These are phyloP conservation scores for Usnea hakonensis DNA, from an alignment of 495 filamentous ascomycete genomes.

Conservation along the genomic window DNA sequence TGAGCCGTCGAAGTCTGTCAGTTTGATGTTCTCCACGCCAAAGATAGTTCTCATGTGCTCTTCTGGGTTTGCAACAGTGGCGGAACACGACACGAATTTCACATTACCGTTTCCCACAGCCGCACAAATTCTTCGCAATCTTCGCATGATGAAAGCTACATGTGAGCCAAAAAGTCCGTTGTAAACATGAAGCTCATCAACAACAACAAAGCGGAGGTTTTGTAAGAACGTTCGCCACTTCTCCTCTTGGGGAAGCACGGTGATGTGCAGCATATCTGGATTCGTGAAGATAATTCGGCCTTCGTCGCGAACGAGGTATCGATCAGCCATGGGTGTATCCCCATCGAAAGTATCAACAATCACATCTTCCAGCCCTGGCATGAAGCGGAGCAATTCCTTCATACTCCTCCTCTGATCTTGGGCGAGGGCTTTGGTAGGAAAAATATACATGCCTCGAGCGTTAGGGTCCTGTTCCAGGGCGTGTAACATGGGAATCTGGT, in stretches of 20 bases:
- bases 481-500: slow-evolving; percentile 88
- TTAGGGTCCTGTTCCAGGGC: slow-evolving; percentile 69
- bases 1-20: slow-evolving; percentile 88
- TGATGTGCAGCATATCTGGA: slow-evolving; percentile 95
- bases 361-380: slow-evolving; percentile 65
- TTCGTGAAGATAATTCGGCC: slow-evolving; percentile 96
- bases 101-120: slow-evolving; percentile 83
- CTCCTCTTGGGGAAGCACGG: slow-evolving; percentile 86
- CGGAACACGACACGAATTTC: slow-evolving; percentile 94
- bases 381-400: slow-evolving; percentile 71
- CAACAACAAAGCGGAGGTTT: slow-evolving; percentile 83
- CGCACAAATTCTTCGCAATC: slow-evolving; percentile 80
- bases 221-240: slow-evolving; percentile 82
- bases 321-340: slow-evolving; percentile 75
- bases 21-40: slow-evolving; percentile 66
- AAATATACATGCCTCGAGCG: slow-evolving; percentile 92
- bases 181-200: slow-evolving; percentile 90
- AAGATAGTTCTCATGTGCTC: slow-evolving; percentile 92
- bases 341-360: slow-evolving; percentile 94
- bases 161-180: slow-evolving; percentile 92
- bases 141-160: slow-evolving; percentile 89
- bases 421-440: slow-evolving; percentile 93
- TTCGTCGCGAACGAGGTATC: slow-evolving; percentile 76
- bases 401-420: slow-evolving; percentile 91
- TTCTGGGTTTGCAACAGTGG: slow-evolving; percentile 90